phyloP scores from a whole-genome alignment of 257 asterid species.

The Rauvolfia tetraphylla region DNA sequence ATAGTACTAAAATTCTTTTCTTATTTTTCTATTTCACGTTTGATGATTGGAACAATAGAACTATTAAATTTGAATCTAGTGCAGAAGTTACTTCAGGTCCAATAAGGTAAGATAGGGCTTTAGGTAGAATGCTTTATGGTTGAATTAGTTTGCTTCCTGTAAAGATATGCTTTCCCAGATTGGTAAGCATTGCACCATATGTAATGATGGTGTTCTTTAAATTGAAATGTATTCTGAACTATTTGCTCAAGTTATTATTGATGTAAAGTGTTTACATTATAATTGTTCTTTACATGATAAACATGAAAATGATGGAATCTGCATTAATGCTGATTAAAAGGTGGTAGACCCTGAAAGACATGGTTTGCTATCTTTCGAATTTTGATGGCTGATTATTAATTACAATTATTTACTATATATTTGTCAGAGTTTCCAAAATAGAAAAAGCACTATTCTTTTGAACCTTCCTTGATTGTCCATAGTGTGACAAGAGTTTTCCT shows the following conservation, averaged over 20 bases:
- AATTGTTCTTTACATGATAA: background rate
- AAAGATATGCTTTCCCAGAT: background rate
- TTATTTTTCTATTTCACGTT: constrained; percentile 3
- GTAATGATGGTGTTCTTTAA: background rate
- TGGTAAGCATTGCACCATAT: background rate
- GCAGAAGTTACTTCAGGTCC: background rate
- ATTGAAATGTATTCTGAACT: background rate
- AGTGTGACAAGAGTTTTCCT: background rate
- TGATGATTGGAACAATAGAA: background rate
- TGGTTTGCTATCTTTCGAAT: background rate
- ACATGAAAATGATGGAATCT: background rate
- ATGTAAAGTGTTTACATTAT: too few species aligned
- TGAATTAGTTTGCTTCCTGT: background rate
- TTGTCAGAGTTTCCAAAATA: background rate
- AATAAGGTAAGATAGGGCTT: background rate
- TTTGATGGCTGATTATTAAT: background rate
- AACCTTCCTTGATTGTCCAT: background rate
- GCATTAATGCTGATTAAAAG: background rate
- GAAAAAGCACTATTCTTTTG: background rate
- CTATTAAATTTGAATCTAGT: background rate
- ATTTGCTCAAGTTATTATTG: background rate
- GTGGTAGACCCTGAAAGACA: background rate
- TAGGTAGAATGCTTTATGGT: background rate
- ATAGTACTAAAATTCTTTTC: constrained; percentile 7
- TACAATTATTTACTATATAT: background rate